phyloP scores from a whole-genome alignment of 2,329 filamentous ascomycete species.

The Neocatenulostroma microsporum region DNA sequence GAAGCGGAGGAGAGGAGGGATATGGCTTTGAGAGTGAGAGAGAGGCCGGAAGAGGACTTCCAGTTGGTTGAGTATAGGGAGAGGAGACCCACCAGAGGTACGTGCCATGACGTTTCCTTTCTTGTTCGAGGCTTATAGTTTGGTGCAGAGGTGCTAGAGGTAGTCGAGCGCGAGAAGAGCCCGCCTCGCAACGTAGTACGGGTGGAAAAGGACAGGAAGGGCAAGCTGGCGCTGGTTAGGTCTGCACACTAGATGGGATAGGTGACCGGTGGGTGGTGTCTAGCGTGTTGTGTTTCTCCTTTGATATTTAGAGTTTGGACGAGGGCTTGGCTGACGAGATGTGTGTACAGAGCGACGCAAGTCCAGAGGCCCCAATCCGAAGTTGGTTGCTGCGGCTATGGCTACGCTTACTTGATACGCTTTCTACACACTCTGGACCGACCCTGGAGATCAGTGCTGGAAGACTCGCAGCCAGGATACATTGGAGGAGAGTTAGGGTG shows the following conservation, averaged over 20 bases:
- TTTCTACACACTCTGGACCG: no score
- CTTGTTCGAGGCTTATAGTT: no score
- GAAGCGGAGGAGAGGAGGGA: conserved; percentile 38
- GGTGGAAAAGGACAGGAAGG: conserved; percentile 86
- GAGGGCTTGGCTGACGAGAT: no score
- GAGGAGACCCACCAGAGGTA: no score
- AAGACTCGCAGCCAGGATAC: no score
- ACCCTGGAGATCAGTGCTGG: no score
- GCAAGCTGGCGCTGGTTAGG: conserved; percentile 84
- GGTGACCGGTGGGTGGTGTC: no score
- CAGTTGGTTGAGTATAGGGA: conserved; percentile 35
- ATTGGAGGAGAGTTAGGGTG: no score
- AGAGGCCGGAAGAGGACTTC: conserved; percentile 44
- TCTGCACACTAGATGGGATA: conserved; percentile 51
- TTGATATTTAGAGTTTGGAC: no score
- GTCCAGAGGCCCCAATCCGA: conserved; percentile 1
- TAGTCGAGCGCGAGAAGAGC: conserved; percentile 36
- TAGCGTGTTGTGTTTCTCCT: no score
- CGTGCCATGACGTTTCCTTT: no score
- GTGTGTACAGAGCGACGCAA: background rate
- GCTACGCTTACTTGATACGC: conserved; percentile 5
- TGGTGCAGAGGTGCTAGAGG: conserved; percentile 57
- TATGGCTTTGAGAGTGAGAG: conserved; percentile 35
- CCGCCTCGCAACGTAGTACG: conserved; percentile 51
- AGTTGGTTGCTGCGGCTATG: conserved; percentile 7